Conservation (phyloP, 371 early-diverging fungal species). For the Mucor mucedo region DNA sequence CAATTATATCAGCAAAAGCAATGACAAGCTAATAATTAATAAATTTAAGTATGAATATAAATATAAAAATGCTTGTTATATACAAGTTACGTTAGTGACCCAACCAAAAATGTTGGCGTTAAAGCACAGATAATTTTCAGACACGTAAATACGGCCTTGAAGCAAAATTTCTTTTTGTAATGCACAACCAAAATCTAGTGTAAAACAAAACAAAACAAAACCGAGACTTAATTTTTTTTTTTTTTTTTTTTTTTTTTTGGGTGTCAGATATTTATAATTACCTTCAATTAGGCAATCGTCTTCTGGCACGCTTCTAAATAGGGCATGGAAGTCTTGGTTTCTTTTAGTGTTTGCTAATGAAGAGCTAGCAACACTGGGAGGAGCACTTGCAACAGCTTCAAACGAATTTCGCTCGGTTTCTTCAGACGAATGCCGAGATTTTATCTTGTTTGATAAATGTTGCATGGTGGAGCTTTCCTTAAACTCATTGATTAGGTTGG, state of each 20-base stretch:
- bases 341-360: slow-evolving; percentile 42
- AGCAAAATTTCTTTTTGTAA: slow-evolving; percentile 92
- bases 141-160: slow-evolving; percentile 91
- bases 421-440: slow-evolving; percentile 11
- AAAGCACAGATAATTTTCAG: slow-evolving; percentile 88
- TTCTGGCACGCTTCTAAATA: slow-evolving; percentile 62
- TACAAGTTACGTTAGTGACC: slow-evolving; percentile 77
- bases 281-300: slow-evolving; percentile 62
- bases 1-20: slow-evolving; percentile 80
- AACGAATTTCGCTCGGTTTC: slow-evolving; percentile 2
- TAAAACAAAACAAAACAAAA: not conserved
- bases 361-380: slow-evolving; percentile 3
- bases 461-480: slow-evolving; percentile 29
- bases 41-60: not conserved
- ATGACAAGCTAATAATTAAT: slow-evolving; percentile 69
- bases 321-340: slow-evolving; percentile 59
- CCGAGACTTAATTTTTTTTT: not conserved
- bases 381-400: not conserved
- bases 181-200: slow-evolving; percentile 87
- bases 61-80: too few relatives aligned
- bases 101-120: slow-evolving; percentile 96
- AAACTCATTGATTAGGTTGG: slow-evolving; percentile 27
- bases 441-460: slow-evolving; percentile 23
- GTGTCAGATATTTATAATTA: slow-evolving; percentile 17
- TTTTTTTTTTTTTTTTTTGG: not conserved